A percentile compares a stretch with the other conserved stretches of the same genome.
Evolutionary conservation across 2,329 filamentous ascomycete species (phyloP).

Genomic region (Capronia coronata): DNA sequence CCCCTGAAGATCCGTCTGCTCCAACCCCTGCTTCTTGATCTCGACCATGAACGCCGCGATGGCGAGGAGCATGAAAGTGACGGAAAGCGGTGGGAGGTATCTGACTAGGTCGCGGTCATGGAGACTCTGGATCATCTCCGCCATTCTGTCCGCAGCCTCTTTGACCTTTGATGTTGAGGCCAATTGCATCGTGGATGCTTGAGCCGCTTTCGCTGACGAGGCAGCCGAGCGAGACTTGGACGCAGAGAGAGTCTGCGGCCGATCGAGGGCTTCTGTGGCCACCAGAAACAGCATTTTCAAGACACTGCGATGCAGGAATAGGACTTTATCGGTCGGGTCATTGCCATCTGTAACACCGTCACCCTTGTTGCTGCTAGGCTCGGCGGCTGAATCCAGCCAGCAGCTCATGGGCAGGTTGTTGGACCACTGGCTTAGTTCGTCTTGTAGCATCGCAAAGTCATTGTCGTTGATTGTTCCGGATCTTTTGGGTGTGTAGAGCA

Average conservation of each 20-base stretch:
- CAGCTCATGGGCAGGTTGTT: conserved; percentile 14
- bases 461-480: conserved; percentile 8
- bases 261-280: conserved; percentile 18
- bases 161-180: conserved; percentile 15
- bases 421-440: conserved; percentile 19
- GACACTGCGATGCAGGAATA: conserved; percentile 14
- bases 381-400: neutral
- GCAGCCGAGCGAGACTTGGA: conserved; percentile 1
- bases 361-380: neutral
- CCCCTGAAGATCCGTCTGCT: conserved; percentile 7
- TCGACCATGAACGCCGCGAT: conserved; percentile 22
- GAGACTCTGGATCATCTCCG: conserved; percentile 16
- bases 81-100: conserved; percentile 18
- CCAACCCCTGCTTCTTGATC: conserved; percentile 15
- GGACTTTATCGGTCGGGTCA: conserved; percentile 5
- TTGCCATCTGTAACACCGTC: no score
- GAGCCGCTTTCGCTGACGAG: no score
- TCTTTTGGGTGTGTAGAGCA: conserved; percentile 18
- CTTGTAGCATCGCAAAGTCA: conserved; percentile 10
- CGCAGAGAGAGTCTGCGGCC: conserved; percentile 15
- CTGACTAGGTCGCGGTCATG: conserved; percentile 17
- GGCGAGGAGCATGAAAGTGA: conserved; percentile 21
- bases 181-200: neutral
- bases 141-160: conserved; percentile 15
- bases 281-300: conserved; percentile 19